Conservation (phyloP, 768 basidiomycete genomes). For the Cyathus striatus region DNA sequence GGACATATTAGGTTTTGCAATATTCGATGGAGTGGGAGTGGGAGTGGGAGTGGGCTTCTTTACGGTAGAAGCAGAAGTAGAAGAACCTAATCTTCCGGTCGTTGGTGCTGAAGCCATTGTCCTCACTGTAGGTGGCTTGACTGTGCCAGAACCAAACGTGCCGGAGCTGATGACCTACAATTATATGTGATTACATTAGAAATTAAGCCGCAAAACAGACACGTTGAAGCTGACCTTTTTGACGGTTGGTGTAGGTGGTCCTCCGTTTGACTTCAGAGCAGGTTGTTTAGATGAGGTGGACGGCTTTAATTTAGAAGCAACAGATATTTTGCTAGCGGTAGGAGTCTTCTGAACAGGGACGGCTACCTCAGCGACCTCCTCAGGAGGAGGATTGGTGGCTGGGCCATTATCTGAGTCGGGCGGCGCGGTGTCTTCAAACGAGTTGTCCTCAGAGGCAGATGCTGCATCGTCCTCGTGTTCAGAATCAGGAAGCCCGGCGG, state of each 20-base stretch:
- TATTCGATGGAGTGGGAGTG: conserved; percentile 13
- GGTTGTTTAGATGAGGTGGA: conserved; percentile 13
- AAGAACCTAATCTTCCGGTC: too few species aligned
- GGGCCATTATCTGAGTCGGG: not conserved
- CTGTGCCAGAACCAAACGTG: conserved; percentile 56
- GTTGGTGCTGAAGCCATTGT: conserved; percentile 13
- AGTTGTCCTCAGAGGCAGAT: not conserved
- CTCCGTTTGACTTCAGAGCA: conserved; percentile 39
- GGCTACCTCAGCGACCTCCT: not conserved
- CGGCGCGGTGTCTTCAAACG: not conserved
- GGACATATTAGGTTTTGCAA: conserved; percentile 33
- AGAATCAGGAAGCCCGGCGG: conserved; percentile 2
- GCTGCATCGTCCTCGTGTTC: conserved; percentile 3
- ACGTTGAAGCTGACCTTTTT: conserved; percentile 60
- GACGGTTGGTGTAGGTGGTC: conserved; percentile 48
- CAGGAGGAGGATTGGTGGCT: not conserved
- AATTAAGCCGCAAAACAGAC: too few species aligned
- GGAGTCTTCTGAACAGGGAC: not conserved
- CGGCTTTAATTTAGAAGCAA: not conserved
- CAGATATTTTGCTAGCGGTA: not conserved
- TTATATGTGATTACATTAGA: conserved; percentile 3
- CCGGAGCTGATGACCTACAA: conserved; percentile 59
- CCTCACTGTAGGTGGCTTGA: conserved; percentile 34
- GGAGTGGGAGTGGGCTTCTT: conserved; percentile 12
- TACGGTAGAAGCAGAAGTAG: conserved; percentile 13